These are phyloP conservation scores for Ogataea haglerorum DNA, from an alignment of 805 yeast genomes.

Conservation along the genomic window DNA sequence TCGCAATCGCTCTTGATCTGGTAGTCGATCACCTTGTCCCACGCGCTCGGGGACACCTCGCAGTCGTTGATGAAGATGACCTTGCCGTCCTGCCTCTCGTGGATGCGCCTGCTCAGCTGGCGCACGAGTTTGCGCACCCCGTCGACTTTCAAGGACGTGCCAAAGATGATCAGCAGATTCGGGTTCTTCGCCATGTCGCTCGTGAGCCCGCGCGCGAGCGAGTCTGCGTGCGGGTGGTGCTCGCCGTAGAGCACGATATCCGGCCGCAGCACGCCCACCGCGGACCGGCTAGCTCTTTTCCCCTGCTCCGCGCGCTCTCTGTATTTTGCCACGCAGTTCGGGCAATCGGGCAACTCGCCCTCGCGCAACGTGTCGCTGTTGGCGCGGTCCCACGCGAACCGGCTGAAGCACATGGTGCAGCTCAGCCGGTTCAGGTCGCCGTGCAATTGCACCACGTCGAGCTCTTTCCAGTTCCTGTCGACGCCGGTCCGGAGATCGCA, in stretches of 20 bases:
- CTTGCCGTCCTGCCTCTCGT: conserved; percentile 68
- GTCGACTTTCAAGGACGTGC: conserved; percentile 87
- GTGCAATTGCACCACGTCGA: conserved; percentile 84
- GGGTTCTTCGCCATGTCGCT: conserved; percentile 67
- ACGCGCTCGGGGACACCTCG: conserved; percentile 52
- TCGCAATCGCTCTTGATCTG: conserved; percentile 83
- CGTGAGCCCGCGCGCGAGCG: conserved; percentile 65
- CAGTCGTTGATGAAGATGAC: conserved; percentile 78
- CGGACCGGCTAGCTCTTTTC: conserved; percentile 68
- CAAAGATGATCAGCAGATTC: conserved; percentile 81
- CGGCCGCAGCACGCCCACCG: conserved; percentile 78
- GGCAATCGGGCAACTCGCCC: conserved; percentile 78
- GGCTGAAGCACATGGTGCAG: conserved; percentile 67
- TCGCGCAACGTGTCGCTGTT: conserved; percentile 44
- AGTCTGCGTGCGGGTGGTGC: conserved; percentile 82
- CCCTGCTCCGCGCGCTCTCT: conserved; percentile 61
- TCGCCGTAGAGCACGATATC: conserved; percentile 92
- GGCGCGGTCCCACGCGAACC: conserved; percentile 59
- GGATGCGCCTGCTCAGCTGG: conserved; percentile 64
- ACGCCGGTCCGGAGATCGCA: conserved; percentile 63
- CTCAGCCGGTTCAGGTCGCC: conserved; percentile 77
- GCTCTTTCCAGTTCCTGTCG: conserved; percentile 59
- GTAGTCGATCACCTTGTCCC: conserved; percentile 75
- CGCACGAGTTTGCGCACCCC: conserved; percentile 82
- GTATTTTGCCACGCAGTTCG: conserved; percentile 56